Percentiles rank a stretch among this genome's conserved stretches.
These are phyloP conservation scores for Kernera saxatilis DNA, from an alignment of 345 rosid genomes.

Conservation along the genomic window DNA sequence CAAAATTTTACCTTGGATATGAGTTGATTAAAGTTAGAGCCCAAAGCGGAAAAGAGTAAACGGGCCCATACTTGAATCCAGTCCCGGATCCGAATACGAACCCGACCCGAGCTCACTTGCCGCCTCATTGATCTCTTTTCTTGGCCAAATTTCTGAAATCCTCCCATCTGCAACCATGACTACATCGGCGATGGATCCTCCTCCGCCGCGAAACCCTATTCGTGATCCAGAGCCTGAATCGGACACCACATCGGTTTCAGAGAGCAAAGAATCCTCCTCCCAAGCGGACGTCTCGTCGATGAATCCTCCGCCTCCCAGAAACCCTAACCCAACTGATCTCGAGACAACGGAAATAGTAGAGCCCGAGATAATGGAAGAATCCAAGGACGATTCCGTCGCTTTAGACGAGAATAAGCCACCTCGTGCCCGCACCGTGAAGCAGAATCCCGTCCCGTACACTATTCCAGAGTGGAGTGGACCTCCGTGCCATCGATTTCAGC, in stretches of 20 bases:
- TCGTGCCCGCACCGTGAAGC: conserved; percentile 16
- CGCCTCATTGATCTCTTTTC: conserved; percentile 7
- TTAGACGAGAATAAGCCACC: conserved; percentile 5
- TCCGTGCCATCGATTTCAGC: conserved; percentile 52
- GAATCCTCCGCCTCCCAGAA: conserved; percentile 43
- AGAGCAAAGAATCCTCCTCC: conserved; percentile 5
- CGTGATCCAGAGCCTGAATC: conserved; percentile 10
- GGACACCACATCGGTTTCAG: not conserved
- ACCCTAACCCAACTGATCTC: conserved; percentile 19
- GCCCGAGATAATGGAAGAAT: not conserved
- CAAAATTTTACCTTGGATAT: too few relatives aligned
- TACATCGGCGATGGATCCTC: conserved; percentile 54
- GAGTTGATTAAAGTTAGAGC: too few relatives aligned
- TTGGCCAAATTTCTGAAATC: conserved; percentile 1
- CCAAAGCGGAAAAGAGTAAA: not conserved
- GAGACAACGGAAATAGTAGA: conserved; percentile 4
- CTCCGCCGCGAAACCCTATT: conserved; percentile 41
- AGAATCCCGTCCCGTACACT: conserved; percentile 57
- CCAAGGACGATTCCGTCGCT: not conserved
- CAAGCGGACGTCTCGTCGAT: conserved; percentile 17
- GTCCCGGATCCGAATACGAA: not conserved
- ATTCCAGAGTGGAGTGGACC: conserved; percentile 92
- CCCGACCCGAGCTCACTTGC: not conserved
- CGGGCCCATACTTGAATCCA: not conserved
- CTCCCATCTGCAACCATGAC: conserved; percentile 14